Base-by-base conservation (phyloP, 1,284 basidiomycete species). In the Cryptococcus sp. region DNA sequence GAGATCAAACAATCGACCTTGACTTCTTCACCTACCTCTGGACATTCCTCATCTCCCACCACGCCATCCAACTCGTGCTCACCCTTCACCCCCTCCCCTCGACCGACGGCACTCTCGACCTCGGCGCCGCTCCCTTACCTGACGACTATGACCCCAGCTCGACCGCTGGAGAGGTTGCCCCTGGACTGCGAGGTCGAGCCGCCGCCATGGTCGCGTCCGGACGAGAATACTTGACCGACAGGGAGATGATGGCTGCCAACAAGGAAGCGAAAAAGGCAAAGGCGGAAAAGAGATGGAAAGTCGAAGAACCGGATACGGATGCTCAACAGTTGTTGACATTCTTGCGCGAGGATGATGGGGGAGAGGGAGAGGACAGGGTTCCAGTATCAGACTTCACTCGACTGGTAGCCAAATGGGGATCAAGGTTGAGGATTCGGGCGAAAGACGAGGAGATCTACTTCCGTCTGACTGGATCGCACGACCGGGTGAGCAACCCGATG, bases 401-500 rank as follows among this genome's bases (percentile, higher is more conserved):
- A 1, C 55, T 72, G 23, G 42, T 43, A 11, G 54, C 44, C 18
- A 63, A 60, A 43, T 69, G 68, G 57, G 66, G 67, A 2, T 48
- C 54, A 11, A 51, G 67, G n/a, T 36, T 72, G 18, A 51, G 69
- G n/a, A 51, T 72, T 1, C 51, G 68, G 18, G 65, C 64, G 25
- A 62, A 54, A 6, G 66, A 66, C 33, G 62, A 68, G 24, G 69
- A 70, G 44, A 63, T 70, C 43, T 70, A 70, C 51, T 66, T 58
- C 40, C 57, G 65, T 14, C 49, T 72, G 38, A 69, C 67, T 0
- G 69, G 69, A 14, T 64, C 63, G 3, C 58, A 66, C 48, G 53
- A 61, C 22, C 57, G 54, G 50, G 66, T 69, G 35, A 45, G 65
- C 55, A 9, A 5, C 28, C 16, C 28, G 21, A 12, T 34, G 14